Conservation (phyloP, 106 monocot species). For the Platanthera guangdongensis region DNA sequence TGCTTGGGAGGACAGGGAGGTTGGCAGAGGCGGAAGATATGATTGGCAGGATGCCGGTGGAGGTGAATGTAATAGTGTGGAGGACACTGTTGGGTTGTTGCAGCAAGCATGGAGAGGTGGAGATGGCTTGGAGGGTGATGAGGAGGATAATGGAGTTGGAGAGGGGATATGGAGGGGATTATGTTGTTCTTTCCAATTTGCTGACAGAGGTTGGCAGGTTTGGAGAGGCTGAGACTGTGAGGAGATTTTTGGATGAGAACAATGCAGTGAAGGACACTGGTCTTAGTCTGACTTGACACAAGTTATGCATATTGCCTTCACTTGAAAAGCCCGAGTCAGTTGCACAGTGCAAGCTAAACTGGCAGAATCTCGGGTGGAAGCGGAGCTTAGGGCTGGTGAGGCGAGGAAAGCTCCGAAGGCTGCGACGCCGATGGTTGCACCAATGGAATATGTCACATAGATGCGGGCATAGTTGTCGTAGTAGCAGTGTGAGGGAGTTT, state of each 20-base stretch:
- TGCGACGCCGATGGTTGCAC: no score
- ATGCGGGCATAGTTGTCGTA: no score
- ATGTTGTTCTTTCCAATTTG: constrained; percentile 63
- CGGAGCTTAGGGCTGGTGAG: no score
- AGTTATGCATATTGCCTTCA: no score
- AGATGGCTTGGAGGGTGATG: constrained; percentile 61
- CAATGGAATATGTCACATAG: no score
- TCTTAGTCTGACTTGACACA: constrained; percentile 21
- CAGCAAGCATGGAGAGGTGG: constrained; percentile 46
- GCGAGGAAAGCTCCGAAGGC: no score
- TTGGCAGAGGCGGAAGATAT: constrained; percentile 54
- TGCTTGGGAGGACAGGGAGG: constrained; percentile 63
- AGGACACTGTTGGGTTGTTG: constrained; percentile 69
- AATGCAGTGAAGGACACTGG: constrained; percentile 56
- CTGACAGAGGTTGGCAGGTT: constrained; percentile 48
- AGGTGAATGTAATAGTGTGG: constrained; percentile 50
- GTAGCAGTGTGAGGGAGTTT: no score
- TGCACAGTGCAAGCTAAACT: no score
- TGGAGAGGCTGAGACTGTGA: constrained; percentile 54
- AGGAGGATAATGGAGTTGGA: constrained; percentile 52
- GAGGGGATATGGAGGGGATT: constrained; percentile 50
- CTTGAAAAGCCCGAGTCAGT: no score
- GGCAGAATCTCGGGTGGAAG: no score
- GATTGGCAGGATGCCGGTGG: constrained; percentile 24
- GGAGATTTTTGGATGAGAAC: constrained; percentile 45